A percentile compares a stretch with the other conserved stretches of the same genome.
These are phyloP conservation scores for Aegilops sharonensis DNA, from an alignment of 176 grass and related monocot genomes.

Conservation along the genomic window DNA sequence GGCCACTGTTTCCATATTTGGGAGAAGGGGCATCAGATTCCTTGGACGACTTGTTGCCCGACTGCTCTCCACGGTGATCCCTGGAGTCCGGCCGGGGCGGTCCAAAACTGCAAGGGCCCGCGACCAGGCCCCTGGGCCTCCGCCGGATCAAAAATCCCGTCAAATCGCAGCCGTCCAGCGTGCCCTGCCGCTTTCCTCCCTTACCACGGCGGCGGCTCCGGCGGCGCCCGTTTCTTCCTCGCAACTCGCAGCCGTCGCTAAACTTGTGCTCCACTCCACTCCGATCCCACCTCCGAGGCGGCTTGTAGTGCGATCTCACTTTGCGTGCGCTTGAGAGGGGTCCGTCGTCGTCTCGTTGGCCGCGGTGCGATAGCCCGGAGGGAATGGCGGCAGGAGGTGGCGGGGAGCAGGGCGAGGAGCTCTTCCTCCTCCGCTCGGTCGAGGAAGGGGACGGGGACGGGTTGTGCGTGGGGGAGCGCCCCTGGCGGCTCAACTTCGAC, in stretches of 20 bases:
- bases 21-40: too few relatives aligned
- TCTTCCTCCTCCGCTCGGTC: slow-evolving; percentile 40
- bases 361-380: slow-evolving; percentile 7
- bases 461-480: slow-evolving; percentile 26
- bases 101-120: not conserved
- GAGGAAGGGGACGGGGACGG: slow-evolving; percentile 17
- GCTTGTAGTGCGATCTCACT: not conserved
- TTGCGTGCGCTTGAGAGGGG: too few relatives aligned
- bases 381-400: slow-evolving; percentile 14
- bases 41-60: too few relatives aligned
- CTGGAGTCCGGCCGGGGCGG: not conserved
- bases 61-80: not conserved
- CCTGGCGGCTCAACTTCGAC: slow-evolving; percentile 74
- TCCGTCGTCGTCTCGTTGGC: not conserved
- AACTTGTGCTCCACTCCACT: not conserved
- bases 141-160: not conserved
- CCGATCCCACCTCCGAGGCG: not conserved
- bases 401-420: slow-evolving; percentile 48
- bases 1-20: too few relatives aligned
- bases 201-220: not conserved
- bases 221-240: not conserved
- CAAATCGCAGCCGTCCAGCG: not conserved
- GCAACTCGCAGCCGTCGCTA: not conserved
- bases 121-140: not conserved
- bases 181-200: not conserved